phyloP scores from a whole-genome alignment of 1,139 yeast species.

The Chernovozyma sophiae-reginae region DNA sequence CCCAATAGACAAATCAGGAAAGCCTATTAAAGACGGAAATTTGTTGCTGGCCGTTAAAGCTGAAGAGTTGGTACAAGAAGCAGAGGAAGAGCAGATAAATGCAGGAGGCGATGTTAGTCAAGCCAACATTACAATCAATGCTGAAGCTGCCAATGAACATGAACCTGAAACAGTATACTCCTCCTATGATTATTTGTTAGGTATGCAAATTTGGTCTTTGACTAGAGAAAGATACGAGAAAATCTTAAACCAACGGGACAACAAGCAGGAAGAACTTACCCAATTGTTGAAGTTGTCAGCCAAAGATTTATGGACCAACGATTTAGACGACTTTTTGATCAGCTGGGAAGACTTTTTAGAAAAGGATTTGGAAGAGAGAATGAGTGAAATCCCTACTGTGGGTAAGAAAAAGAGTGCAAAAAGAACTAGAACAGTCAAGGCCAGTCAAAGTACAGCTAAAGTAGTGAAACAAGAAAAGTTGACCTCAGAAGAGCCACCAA shows the following conservation, averaged over 20 bases:
- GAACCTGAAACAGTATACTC: conserved; percentile 46
- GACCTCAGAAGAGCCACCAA: conserved; percentile 8
- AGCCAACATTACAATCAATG: conserved; percentile 23
- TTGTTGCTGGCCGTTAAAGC: conserved; percentile 9
- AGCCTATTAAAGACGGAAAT: conserved; percentile 29
- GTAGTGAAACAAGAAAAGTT: conserved; percentile 12
- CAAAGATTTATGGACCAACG: conserved; percentile 83
- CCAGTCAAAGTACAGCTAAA: conserved; percentile 10
- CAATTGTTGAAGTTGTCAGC: conserved; percentile 65
- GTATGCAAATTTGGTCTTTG: conserved; percentile 92
- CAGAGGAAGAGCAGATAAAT: conserved; percentile 32
- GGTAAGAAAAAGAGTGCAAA: conserved; percentile 23
- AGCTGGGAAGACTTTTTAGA: conserved; percentile 63
- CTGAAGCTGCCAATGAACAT: conserved; percentile 28
- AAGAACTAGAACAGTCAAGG: conserved; percentile 18
- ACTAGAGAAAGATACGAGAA: conserved; percentile 86
- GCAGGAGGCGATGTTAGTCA: conserved; percentile 38
- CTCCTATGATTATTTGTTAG: conserved; percentile 69
- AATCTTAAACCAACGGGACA: conserved; percentile 66
- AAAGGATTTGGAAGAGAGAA: conserved; percentile 29
- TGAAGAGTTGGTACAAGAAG: conserved; percentile 20
- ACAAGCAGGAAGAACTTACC: conserved; percentile 69
- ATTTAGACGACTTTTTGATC: conserved; percentile 66
- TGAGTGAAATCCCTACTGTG: conserved; percentile 25
- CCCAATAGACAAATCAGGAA: conserved; percentile 67